A percentile compares a stretch with the other conserved stretches of the same genome.
Evolutionary conservation across 352 stramenopile species (phyloP).

Genomic region (Plasmopara viticola): DNA sequence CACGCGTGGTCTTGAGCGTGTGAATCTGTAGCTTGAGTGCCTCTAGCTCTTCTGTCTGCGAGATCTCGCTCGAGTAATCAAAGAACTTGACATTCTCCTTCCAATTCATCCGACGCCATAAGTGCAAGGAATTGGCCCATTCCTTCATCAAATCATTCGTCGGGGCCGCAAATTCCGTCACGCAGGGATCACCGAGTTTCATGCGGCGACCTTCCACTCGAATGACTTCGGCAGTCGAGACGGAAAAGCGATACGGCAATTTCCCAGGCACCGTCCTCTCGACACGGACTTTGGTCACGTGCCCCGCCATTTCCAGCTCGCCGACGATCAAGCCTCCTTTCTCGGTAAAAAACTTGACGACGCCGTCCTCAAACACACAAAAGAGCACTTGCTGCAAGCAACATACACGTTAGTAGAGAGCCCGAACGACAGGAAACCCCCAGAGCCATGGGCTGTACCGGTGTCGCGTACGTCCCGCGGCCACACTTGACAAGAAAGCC

Average conservation of each 20-base stretch:
- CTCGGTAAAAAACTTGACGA: slow-evolving; percentile 65
- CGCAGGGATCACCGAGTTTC: slow-evolving; percentile 57
- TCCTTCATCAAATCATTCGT: slow-evolving; percentile 80
- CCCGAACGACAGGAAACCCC: neutral
- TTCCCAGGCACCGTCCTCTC: slow-evolving; percentile 57
- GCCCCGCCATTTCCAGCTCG: slow-evolving; percentile 56
- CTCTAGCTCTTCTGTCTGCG: slow-evolving; percentile 51
- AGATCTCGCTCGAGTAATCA: slow-evolving; percentile 41
- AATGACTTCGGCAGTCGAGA: slow-evolving; percentile 59
- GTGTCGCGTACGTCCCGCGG: slow-evolving; percentile 37
- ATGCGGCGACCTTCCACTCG: slow-evolving; percentile 73
- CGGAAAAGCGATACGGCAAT: slow-evolving; percentile 68
- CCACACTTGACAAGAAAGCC: slow-evolving; percentile 71
- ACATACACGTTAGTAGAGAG: slow-evolving; percentile 5
- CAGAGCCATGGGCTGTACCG: slow-evolving; percentile 21
- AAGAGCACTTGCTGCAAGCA: slow-evolving; percentile 49
- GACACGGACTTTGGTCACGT: slow-evolving; percentile 72
- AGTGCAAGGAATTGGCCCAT: slow-evolving; percentile 76
- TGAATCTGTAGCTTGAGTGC: slow-evolving; percentile 53
- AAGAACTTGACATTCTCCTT: slow-evolving; percentile 86
- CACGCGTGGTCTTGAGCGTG: slow-evolving; percentile 43
- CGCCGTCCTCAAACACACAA: slow-evolving; percentile 73
- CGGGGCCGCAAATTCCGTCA: slow-evolving; percentile 64
- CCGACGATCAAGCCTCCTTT: slow-evolving; percentile 61
- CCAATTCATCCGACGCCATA: slow-evolving; percentile 84